These are phyloP conservation scores for Penicillium sclerotigenum DNA, from an alignment of 2,329 filamentous ascomycete species.

Conservation along the genomic window DNA sequence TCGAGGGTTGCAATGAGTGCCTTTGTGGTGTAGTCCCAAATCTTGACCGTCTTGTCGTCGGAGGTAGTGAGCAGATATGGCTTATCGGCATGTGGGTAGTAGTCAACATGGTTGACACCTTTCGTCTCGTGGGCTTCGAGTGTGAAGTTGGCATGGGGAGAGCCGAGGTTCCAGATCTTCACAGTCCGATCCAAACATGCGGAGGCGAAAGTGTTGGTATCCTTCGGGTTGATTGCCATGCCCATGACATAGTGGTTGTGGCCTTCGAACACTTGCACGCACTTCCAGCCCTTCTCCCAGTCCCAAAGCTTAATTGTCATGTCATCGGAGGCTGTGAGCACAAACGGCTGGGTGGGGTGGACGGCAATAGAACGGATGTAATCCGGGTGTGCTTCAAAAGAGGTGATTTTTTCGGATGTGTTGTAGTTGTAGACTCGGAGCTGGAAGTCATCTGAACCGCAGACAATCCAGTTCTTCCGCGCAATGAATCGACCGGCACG, in stretches of 20 bases:
- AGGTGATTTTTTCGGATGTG: constrained; percentile 96
- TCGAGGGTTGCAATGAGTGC: constrained; percentile 94
- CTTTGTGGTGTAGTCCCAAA: constrained; percentile 99
- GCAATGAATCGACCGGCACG: constrained; percentile 94
- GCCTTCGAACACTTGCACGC: constrained; percentile 92
- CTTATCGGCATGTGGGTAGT: constrained; percentile 66
- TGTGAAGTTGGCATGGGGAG: constrained; percentile 91
- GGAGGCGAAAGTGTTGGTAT: constrained; percentile 87
- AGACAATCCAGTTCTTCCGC: constrained; percentile 98
- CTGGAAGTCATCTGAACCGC: constrained; percentile 89
- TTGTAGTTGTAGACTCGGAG: constrained; percentile 97
- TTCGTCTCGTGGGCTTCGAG: constrained; percentile 96
- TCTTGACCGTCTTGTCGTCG: constrained; percentile 93
- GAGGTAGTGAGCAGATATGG: constrained; percentile 92
- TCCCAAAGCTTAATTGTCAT: constrained; percentile 99
- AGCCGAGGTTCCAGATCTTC: constrained; percentile 96
- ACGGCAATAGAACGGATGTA: constrained; percentile 97
- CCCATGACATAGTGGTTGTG: constrained; percentile 98
- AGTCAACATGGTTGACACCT: constrained; percentile 97
- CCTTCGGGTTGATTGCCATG: constrained; percentile 94
- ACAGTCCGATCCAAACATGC: constrained; percentile 95
- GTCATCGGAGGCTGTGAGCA: constrained; percentile 93
- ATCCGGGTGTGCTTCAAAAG: constrained; percentile 95
- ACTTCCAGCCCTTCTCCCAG: constrained; percentile 98
- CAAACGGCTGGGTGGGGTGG: constrained; percentile 91